A percentile compares a stretch with the other conserved stretches of the same genome.
Conservation (phyloP, 2,329 filamentous ascomycete genomes). For the Microcyclosporella mali region DNA sequence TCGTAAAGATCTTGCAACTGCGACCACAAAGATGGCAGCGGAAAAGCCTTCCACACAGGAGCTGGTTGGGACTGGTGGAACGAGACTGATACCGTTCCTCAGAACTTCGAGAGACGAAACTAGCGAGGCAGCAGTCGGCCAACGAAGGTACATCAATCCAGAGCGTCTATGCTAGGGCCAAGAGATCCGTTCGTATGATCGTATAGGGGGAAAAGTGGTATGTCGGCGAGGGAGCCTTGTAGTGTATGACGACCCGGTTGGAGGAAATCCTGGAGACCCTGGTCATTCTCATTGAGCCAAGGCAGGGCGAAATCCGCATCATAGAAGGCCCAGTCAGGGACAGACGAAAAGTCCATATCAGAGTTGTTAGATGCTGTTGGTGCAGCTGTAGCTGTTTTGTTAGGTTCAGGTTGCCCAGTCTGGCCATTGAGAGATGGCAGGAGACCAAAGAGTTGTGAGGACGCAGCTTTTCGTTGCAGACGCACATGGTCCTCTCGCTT, state of each 20-base stretch:
- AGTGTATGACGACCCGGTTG: constrained; percentile 21
- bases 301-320: constrained; percentile 24
- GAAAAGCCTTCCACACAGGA: constrained; percentile 32
- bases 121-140: constrained; percentile 16
- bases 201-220: constrained; percentile 25
- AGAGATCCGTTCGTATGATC: constrained; percentile 16
- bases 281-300: constrained; percentile 24
- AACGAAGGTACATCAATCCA: neutral
- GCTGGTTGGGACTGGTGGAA: constrained; percentile 48
- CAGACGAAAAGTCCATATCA: too few relatives aligned
- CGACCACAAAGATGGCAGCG: constrained; percentile 36
- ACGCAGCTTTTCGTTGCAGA: constrained; percentile 22
- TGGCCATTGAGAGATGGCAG: constrained; percentile 2
- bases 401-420: neutral
- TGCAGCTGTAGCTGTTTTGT: neutral
- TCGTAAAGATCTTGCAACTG: constrained; percentile 41
- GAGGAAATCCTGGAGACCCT: constrained; percentile 25
- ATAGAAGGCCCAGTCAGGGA: constrained; percentile 19
- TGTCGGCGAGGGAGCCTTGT: constrained; percentile 20
- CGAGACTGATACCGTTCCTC: constrained; percentile 48
- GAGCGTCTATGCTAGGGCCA: constrained; percentile 1
- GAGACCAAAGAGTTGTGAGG: constrained; percentile 26
- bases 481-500: constrained; percentile 20
- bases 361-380: too few relatives aligned
- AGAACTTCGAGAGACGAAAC: constrained; percentile 49